Evolutionary conservation across 1,284 basidiomycete species (phyloP), one percentile per base, ranked within the genome.

Genomic region (Inonotus hispidus): DNA sequence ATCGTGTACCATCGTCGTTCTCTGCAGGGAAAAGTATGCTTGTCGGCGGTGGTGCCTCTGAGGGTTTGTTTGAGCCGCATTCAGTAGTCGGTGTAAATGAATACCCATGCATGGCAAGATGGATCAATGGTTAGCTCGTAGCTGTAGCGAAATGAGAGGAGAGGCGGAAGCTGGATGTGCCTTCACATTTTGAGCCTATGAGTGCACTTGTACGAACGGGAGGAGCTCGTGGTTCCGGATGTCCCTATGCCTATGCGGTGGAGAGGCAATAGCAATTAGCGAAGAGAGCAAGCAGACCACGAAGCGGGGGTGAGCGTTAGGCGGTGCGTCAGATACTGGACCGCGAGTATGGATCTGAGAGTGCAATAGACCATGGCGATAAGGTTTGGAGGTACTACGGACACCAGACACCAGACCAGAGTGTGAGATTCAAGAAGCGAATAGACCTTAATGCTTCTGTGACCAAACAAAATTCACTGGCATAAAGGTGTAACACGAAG

Each of bases 401-500:
- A n/a, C n/a, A n/a, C n/a, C n/a, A n/a, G n/a, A n/a, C n/a, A n/a
- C n/a, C n/a, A n/a, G n/a, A n/a, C n/a, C n/a, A n/a, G n/a, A n/a
- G n/a, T n/a, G n/a, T n/a, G n/a, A n/a, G n/a, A n/a, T n/a, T n/a
- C n/a, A n/a, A n/a, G n/a, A n/a, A n/a, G n/a, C n/a, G n/a, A n/a
- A n/a, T n/a, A n/a, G n/a, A n/a, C n/a, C n/a, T n/a, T 58, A 58
- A 49, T 53, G 53, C 23, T 46, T 54, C 58, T 60, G 59, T 56
- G 49, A 56, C 49, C 23, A 37, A 61, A n/a, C n/a, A n/a, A n/a
- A n/a, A n/a, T n/a, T n/a, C n/a, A n/a, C n/a, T n/a, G n/a, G n/a
- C n/a, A n/a, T n/a, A n/a, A n/a, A n/a, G n/a, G n/a, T n/a, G n/a
- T n/a, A n/a, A n/a, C n/a, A n/a, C n/a, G n/a, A n/a, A n/a, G n/a